Evolutionary conservation across 352 stramenopile species (phyloP).

Genomic region (Globisporangium irregulare): DNA sequence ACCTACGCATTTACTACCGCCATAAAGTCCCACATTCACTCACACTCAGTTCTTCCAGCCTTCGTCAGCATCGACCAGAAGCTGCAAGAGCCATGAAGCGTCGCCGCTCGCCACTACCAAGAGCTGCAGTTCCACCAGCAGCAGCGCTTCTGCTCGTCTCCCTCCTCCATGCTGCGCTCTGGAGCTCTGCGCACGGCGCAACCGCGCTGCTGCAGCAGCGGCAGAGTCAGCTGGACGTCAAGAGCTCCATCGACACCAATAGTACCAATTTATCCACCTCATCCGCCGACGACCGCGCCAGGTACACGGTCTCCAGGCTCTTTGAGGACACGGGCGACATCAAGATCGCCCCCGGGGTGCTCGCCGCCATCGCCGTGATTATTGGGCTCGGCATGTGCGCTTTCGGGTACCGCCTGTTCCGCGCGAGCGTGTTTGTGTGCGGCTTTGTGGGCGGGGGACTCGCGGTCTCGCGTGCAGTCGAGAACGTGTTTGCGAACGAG

Average conservation of each 20-base stretch:
- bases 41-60: background rate
- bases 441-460: slow-evolving; percentile 60
- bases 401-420: slow-evolving; percentile 62
- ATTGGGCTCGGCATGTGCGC: slow-evolving; percentile 42
- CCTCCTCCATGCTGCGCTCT: background rate
- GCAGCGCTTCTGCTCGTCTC: background rate
- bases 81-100: background rate
- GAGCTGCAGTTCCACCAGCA: background rate
- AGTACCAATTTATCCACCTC: background rate
- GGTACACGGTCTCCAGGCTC: slow-evolving; percentile 11
- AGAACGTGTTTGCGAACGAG: slow-evolving; percentile 51
- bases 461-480: slow-evolving; percentile 43
- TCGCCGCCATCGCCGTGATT: slow-evolving; percentile 38
- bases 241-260: slow-evolving; percentile 8
- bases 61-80: background rate
- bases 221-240: background rate
- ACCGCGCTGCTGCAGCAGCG: background rate
- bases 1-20: background rate
- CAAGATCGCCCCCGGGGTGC: slow-evolving; percentile 33
- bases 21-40: background rate
- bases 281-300: background rate
- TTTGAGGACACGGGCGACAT: slow-evolving; percentile 13
- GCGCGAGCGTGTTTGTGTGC: slow-evolving; percentile 49
- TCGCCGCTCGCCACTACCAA: background rate
- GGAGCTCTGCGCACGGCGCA: background rate